Conservation (phyloP, 805 yeast genomes). For the Wickerhamomyces xylosicus region DNA sequence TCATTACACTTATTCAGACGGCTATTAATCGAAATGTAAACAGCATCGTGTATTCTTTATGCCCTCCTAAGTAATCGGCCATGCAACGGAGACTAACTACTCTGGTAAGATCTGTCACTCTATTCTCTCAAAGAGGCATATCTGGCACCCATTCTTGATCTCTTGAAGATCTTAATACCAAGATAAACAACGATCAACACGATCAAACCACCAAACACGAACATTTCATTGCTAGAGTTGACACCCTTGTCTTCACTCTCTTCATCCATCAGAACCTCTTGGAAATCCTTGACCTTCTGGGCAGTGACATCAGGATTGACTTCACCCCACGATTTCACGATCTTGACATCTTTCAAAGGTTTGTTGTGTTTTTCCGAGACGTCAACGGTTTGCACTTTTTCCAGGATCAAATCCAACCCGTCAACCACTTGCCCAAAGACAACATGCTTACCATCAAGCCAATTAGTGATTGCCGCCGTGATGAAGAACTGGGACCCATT, state of each 20-base stretch:
- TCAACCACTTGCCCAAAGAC: conserved; percentile 71
- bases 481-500: conserved; percentile 67
- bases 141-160: conserved; percentile 5
- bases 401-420: conserved; percentile 51
- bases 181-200: conserved; percentile 12
- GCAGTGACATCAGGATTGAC: conserved; percentile 12
- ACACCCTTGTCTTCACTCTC: background rate
- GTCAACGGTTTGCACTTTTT: conserved; percentile 44
- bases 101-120: too few relatives aligned
- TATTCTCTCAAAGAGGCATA: conserved; percentile 19
- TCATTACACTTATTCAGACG: too few relatives aligned
- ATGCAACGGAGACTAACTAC: too few relatives aligned
- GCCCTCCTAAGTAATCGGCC: too few relatives aligned
- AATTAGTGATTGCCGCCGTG: conserved; percentile 39
- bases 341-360: conserved; percentile 34
- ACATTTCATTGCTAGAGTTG: conserved; percentile 5
- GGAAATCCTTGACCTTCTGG: conserved; percentile 12
- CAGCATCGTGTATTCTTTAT: too few relatives aligned
- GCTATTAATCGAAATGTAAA: too few relatives aligned
- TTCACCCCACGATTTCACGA: conserved; percentile 25
- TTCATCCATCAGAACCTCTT: conserved; percentile 8
- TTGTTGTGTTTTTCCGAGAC: conserved; percentile 16
- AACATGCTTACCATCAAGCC: conserved; percentile 54
- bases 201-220: conserved; percentile 11
- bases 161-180: conserved; percentile 6